Conservation (phyloP, 345 rosid genomes). For the Arabis hirsuta region DNA sequence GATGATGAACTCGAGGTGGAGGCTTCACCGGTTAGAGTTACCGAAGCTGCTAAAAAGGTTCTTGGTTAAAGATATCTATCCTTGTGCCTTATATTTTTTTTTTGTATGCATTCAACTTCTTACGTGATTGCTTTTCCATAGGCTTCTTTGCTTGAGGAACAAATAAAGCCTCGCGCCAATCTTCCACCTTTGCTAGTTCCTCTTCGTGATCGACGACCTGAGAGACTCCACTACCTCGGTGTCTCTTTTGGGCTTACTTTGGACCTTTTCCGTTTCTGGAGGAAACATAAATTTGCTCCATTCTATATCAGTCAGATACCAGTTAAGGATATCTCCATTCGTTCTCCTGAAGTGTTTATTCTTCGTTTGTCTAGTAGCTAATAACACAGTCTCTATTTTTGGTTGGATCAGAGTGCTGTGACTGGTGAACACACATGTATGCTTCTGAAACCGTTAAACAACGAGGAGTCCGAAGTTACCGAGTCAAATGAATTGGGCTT, state of each 20-base stretch:
- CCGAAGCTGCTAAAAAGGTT: constrained; percentile 90
- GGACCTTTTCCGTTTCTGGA: constrained; percentile 95
- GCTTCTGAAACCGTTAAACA: constrained; percentile 81
- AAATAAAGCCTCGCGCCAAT: constrained; percentile 71
- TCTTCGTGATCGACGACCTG: constrained; percentile 80
- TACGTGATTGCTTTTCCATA: constrained; percentile 38
- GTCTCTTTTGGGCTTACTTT: constrained; percentile 97
- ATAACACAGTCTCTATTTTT: constrained; percentile 14
- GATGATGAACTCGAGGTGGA: constrained; percentile 65
- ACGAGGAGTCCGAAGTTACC: constrained; percentile 61
- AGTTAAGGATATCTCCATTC: constrained; percentile 56
- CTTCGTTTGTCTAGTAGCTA: constrained; percentile 27
- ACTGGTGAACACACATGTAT: constrained; percentile 96
- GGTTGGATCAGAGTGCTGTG: constrained; percentile 70
- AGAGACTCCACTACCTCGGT: constrained; percentile 87
- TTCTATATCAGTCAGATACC: constrained; percentile 84
- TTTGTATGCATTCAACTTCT: constrained; percentile 11
- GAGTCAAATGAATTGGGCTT: constrained; percentile 86
- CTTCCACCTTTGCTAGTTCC: constrained; percentile 90
- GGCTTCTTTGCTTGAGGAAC: constrained; percentile 91
- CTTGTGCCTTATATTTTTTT: neutral
- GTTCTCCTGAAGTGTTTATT: constrained; percentile 23
- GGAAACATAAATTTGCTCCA: constrained; percentile 85
- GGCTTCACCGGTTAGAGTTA: constrained; percentile 48
- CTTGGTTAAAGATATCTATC: constrained; percentile 12